Conservation (phyloP, 441 rosid species). For the Aleurites moluccanus region DNA sequence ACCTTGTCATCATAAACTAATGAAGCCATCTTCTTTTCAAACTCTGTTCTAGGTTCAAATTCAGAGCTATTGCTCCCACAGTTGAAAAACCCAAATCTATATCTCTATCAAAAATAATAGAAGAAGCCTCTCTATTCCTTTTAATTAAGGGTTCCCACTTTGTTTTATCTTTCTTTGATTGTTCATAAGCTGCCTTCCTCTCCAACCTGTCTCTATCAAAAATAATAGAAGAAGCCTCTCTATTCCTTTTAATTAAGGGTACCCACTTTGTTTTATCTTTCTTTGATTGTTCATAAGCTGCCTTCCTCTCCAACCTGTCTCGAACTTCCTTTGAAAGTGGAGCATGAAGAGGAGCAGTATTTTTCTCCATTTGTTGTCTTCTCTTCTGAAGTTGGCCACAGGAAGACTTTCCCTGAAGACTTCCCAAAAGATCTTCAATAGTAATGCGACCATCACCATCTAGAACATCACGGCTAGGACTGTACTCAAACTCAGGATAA, state of each 20-base stretch:
- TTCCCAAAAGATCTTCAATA: constrained; percentile 63
- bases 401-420: constrained; percentile 63
- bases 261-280: constrained; percentile 79
- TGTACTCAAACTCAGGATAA: constrained; percentile 87
- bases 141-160: constrained; percentile 82
- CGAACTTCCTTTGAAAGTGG: constrained; percentile 69
- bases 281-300: constrained; percentile 54
- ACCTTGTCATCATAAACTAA: constrained; percentile 58
- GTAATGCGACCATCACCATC: constrained; percentile 62
- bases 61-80: constrained; percentile 91
- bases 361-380: constrained; percentile 47
- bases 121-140: constrained; percentile 85
- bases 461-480: constrained; percentile 77
- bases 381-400: constrained; percentile 56
- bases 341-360: constrained; percentile 60
- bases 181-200: constrained; percentile 63
- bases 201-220: constrained; percentile 72
- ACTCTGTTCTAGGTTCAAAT: constrained; percentile 88
- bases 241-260: constrained; percentile 70
- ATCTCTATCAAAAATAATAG: constrained; percentile 71
- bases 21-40: constrained; percentile 90
- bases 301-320: constrained; percentile 75
- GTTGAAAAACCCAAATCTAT: constrained; percentile 74
- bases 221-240: constrained; percentile 78
- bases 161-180: constrained; percentile 58